These are phyloP conservation scores for Fomes fomentarius DNA, from an alignment of 1,284 basidiomycete genomes.

Conservation along the genomic window DNA sequence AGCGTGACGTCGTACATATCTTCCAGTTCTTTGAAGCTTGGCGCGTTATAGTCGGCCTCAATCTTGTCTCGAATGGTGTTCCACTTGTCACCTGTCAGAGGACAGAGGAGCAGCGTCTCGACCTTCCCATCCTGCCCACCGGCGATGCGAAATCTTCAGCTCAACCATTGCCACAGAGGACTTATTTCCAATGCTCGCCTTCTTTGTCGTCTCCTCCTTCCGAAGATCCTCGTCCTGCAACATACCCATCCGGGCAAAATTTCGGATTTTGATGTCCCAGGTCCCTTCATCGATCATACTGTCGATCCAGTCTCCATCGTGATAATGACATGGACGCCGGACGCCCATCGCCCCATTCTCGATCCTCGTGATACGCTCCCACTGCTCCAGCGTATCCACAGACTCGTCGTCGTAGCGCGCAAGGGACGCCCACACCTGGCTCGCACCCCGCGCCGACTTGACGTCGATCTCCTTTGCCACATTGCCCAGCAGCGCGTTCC, in stretches of 20 bases:
- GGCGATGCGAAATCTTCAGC: conserved; percentile 2
- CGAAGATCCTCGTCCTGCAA: conserved; percentile 37
- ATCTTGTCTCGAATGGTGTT: conserved; percentile 42
- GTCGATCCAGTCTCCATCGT: conserved; percentile 40
- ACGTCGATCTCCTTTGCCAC: conserved; percentile 34
- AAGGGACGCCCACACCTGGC: conserved; percentile 74
- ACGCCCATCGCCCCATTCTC: conserved; percentile 43
- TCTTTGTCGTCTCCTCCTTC: conserved; percentile 37
- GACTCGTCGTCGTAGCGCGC: conserved; percentile 76
- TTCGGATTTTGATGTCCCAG: conserved; percentile 71
- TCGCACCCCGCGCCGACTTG: conserved; percentile 31
- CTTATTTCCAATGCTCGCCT: conserved; percentile 23
- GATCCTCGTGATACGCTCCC: conserved; percentile 58
- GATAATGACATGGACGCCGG: conserved; percentile 37
- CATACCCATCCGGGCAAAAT: conserved; percentile 66
- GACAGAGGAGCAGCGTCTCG: conserved; percentile 46
- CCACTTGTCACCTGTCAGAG: conserved; percentile 50
- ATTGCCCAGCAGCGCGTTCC: conserved; percentile 55
- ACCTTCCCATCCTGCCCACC: conserved; percentile 43
- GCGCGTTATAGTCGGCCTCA: conserved; percentile 21
- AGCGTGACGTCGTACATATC: conserved; percentile 43
- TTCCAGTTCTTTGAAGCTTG: conserved; percentile 40
- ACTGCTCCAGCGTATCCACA: conserved; percentile 59
- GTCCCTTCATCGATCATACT: conserved; percentile 53
- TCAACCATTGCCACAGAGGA: not conserved